Evolutionary conservation across 441 rosid species (phyloP), one percentile per base, ranked within the genome.

Genomic region (Eugenia klotzschiana): DNA sequence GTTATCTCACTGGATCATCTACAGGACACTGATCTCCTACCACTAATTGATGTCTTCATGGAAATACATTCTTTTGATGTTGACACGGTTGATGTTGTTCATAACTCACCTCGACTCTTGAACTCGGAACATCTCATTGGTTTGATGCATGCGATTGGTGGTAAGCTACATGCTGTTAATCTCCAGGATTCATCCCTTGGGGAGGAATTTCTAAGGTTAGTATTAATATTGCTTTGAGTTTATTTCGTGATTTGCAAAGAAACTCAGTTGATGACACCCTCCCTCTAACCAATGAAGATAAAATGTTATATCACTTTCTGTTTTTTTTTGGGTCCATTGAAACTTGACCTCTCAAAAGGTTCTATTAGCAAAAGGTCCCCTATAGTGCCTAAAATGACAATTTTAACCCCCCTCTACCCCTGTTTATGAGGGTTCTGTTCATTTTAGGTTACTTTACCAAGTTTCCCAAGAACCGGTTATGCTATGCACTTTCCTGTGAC

Each of bases 1-100:
- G 87, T 72, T 72, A 80, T 92, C 89, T 84, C 49, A 43, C 83
- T 92, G 77, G 87, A 92, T 79, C 88, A 88, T 77, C 88, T 92
- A 37, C 87, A 82, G 60, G 88, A 87, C 56, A 83, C 64, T 83
- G 93, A 92, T 86, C 77, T 91, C 64, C 46, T 57, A 51, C 89
- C 90, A 11, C 79, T 92, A 60, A 81, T 87, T 33, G 92, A 89
- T 23, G 81, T 84, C 53, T 86, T 92, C 80, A 83, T 46, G 80
- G 87, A 83, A 41, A 53, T 85, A 11, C 85, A 85, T 37, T 84
- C 85, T 72, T 89, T 86, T 55, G 89, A 82, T 46, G 82, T 88
- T 74, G 89, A 86, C 85, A 87, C 88, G 0, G 84, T 92, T 29
- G 89, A 92, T 49, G 37, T 91, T 43, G 37, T 87, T 84, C 79